Evolutionary conservation across 805 yeast species (phyloP).

Genomic region (Sugiyamaella chiloensis): DNA sequence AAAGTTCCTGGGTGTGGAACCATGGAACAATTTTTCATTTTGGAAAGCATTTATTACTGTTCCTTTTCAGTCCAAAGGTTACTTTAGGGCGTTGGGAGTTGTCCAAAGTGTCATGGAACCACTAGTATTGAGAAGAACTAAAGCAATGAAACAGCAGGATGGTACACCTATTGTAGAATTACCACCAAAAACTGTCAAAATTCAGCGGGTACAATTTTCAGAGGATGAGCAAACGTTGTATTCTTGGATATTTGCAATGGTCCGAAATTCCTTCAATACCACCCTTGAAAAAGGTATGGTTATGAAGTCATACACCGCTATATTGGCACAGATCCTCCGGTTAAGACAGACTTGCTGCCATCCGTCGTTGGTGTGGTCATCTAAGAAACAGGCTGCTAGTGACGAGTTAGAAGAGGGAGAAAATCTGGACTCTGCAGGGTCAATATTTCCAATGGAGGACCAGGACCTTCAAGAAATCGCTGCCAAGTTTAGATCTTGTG

Average conservation of each 20-base stretch:
- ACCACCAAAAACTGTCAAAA: constrained; percentile 70
- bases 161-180: constrained; percentile 73
- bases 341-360: constrained; percentile 90
- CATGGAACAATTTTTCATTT: constrained; percentile 80
- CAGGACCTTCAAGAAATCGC: constrained; percentile 24
- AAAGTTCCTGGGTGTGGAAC: constrained; percentile 72
- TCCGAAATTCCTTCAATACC: constrained; percentile 44
- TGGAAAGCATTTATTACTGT: constrained; percentile 84
- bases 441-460: constrained; percentile 26
- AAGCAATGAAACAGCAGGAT: constrained; percentile 69
- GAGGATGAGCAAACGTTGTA: constrained; percentile 65
- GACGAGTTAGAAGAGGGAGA: constrained; percentile 16
- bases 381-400: constrained; percentile 8
- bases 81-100: constrained; percentile 71
- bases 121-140: constrained; percentile 76
- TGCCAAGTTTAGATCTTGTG: constrained; percentile 17
- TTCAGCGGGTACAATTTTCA: constrained; percentile 65
- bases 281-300: constrained; percentile 52
- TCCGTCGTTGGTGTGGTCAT: constrained; percentile 52
- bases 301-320: constrained; percentile 70
- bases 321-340: constrained; percentile 77
- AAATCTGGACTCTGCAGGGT: constrained; percentile 14
- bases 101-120: constrained; percentile 87
- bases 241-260: constrained; percentile 62
- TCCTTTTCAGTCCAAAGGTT: constrained; percentile 75